Evolutionary conservation across 208 protist species (phyloP).

Genomic region (Entamoeba invadens): DNA sequence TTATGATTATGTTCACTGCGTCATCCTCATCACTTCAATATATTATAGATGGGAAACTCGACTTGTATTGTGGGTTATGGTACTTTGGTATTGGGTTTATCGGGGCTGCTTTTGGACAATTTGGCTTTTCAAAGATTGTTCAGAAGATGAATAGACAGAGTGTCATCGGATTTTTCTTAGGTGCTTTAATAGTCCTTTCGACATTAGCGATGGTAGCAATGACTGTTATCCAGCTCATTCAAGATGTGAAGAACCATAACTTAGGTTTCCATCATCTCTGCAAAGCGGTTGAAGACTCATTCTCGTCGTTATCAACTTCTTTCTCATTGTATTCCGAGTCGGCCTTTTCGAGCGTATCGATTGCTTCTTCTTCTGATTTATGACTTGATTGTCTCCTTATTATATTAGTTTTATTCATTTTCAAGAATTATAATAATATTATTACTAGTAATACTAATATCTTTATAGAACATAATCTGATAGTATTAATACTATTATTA

Average conservation of each 20-base stretch:
- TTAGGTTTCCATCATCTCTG: not conserved
- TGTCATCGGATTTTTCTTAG: not conserved
- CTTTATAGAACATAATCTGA: no score
- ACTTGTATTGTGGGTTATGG: not conserved
- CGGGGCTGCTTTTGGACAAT: not conserved
- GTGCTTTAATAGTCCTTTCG: not conserved
- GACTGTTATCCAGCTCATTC: not conserved
- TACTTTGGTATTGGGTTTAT: not conserved
- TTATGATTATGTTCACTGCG: not conserved
- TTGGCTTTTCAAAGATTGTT: not conserved
- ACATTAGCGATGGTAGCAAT: not conserved
- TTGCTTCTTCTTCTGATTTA: no score
- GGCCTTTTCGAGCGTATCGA: no score
- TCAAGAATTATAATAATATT: no score
- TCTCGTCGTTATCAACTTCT: not conserved
- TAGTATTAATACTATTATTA: no score
- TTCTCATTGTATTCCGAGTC: no score
- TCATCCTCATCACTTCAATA: not conserved
- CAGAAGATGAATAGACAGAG: not conserved
- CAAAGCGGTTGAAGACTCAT: not conserved
- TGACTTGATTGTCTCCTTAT: no score
- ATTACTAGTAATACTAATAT: no score
- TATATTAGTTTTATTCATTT: no score
- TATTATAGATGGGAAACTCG: not conserved
- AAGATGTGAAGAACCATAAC: not conserved